These are phyloP conservation scores for Fusarium torulosum DNA, from an alignment of 2,329 filamentous ascomycete species.

Conservation along the genomic window DNA sequence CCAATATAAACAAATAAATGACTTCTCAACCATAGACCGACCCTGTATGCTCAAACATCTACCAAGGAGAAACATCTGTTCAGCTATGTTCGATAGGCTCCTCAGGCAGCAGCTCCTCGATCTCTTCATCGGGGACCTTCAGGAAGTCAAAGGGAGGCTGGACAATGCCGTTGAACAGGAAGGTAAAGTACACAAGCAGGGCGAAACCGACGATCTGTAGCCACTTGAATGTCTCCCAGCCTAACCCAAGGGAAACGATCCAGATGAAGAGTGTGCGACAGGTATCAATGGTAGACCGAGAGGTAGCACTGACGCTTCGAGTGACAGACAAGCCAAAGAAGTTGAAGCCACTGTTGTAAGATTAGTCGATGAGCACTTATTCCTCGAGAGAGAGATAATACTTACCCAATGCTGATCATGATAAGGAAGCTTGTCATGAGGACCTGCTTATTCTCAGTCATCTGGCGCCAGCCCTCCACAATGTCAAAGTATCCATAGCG, in stretches of 20 bases:
- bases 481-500: constrained; percentile 90
- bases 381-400: neutral
- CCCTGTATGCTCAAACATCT: neutral
- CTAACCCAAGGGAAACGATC: constrained; percentile 91
- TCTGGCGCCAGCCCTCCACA: constrained; percentile 84
- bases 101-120: constrained; percentile 79
- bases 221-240: constrained; percentile 99
- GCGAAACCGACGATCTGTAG: constrained; percentile 91
- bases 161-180: constrained; percentile 96
- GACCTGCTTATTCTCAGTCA: constrained; percentile 78
- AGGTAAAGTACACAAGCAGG: constrained; percentile 94
- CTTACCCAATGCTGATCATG: constrained; percentile 96
- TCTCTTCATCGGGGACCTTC: constrained; percentile 61
- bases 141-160: constrained; percentile 81
- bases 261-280: constrained; percentile 98
- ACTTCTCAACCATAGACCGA: neutral
- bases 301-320: constrained; percentile 87
- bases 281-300: constrained; percentile 95
- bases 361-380: constrained; percentile 34
- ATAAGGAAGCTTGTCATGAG: constrained; percentile 85
- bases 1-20: constrained; percentile 9
- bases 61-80: neutral
- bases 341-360: constrained; percentile 83
- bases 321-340: constrained; percentile 98
- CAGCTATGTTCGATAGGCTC: constrained; percentile 81